phyloP scores from a whole-genome alignment of 306 rosid genomes.

The Aeschynomene evenia region DNA sequence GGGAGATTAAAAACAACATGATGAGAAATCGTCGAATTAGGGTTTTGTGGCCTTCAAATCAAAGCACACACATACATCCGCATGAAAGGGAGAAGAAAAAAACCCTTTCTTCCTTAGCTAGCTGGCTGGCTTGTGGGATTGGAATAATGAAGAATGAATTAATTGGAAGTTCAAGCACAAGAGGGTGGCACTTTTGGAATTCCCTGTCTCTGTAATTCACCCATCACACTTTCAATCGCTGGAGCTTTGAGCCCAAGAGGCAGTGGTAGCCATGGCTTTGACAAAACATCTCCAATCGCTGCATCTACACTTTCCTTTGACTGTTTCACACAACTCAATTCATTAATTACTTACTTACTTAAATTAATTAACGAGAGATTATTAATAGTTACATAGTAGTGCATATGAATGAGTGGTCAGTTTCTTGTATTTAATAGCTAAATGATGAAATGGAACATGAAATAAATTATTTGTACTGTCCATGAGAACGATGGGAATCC shows the following conservation, averaged over 20 bases:
- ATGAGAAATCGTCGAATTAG: slow-evolving; percentile 69
- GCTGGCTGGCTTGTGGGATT: neutral
- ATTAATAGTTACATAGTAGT: no score
- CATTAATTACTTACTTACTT: no score
- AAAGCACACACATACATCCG: no score
- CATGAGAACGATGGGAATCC: slow-evolving; percentile 3
- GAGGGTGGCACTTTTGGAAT: slow-evolving; percentile 79
- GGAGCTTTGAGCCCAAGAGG: slow-evolving; percentile 94
- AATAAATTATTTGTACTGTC: neutral
- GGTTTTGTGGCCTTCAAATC: slow-evolving; percentile 34
- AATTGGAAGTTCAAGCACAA: slow-evolving; percentile 60
- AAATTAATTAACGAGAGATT: no score
- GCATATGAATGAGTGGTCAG: neutral
- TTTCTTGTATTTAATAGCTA: neutral
- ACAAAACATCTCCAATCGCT: slow-evolving; percentile 79
- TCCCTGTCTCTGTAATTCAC: slow-evolving; percentile 78
- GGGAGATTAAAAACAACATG: neutral
- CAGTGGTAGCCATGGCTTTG: slow-evolving; percentile 88
- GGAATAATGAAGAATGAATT: no score
- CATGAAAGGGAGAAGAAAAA: neutral
- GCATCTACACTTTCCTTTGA: slow-evolving; percentile 93
- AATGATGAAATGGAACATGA: neutral
- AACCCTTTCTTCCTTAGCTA: no score
- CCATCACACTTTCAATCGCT: slow-evolving; percentile 66
- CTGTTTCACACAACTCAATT: slow-evolving; percentile 43